Base-by-base conservation (phyloP, 257 asterid species). In the Henckelia pumila region DNA sequence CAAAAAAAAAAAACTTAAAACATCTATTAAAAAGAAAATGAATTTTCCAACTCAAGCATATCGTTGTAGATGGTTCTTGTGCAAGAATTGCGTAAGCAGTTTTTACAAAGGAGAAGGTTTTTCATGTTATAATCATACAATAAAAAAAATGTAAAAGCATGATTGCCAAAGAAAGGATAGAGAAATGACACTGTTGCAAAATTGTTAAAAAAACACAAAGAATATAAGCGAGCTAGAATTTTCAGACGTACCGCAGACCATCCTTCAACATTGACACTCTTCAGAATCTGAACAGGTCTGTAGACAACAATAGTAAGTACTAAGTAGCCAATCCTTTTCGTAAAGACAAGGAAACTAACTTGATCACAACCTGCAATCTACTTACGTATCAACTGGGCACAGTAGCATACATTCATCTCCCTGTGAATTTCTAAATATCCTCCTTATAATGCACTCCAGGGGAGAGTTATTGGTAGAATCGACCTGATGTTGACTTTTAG, bases 301-400 rank as follows among this genome's bases (percentile, higher is more conserved):
- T 75, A 77, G 40, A 69, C 19, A 71, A 64, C 52, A 29, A 26
- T 9, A 75, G 57, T 35, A 61, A 60, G 67, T 9, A 75, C 55
- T 35, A 61, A 60, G 67, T 73, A 64, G 29, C 53, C 37, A 61
- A 50, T 22, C 32, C 59, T 59, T 63, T 50, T 67, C 8, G 50
- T 35, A 71, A 68, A 67, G 68, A 59, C 56, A 61, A 59, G 19
- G 52, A 47, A 60, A 25, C 11, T 1, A 47, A 69, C 66, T 50
- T 32, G 60, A 72, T 58, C 24, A 76, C 25, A 70, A 58, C 47
- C 57, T 49, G 67, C 65, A 68, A 69, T 28, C 55, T 66, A 78
- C 98, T 85, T 86, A 94, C 99, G 81, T 91, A 78, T 94, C 99
- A 78, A 88, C 93, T 69, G 99, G 99, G 80, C 96, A 94, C 66